These are phyloP conservation scores for Globisporangium solare DNA, from an alignment of 352 stramenopile species.

Conservation along the genomic window DNA sequence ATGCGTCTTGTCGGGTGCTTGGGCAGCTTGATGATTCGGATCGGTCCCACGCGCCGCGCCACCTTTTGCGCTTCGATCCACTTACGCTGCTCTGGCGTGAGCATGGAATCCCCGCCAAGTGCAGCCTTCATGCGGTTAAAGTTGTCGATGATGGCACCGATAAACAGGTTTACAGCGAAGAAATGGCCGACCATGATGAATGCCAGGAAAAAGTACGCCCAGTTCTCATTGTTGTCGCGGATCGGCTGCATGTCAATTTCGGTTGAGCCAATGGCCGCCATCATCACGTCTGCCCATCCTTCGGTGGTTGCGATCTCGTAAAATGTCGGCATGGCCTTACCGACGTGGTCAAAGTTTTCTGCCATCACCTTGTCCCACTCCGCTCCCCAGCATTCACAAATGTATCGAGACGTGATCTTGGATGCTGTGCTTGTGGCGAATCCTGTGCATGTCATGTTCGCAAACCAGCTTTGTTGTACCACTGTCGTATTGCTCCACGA, in stretches of 20 bases:
- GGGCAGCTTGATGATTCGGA: slow-evolving; percentile 50
- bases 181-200: slow-evolving; percentile 93
- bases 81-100: slow-evolving; percentile 89
- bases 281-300: slow-evolving; percentile 92
- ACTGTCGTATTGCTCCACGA: slow-evolving; percentile 30
- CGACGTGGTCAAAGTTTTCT: slow-evolving; percentile 87
- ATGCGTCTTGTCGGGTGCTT: slow-evolving; percentile 38
- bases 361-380: slow-evolving; percentile 43
- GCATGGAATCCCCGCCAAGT: slow-evolving; percentile 65
- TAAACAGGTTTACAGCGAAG: slow-evolving; percentile 93
- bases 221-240: slow-evolving; percentile 72
- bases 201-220: slow-evolving; percentile 84
- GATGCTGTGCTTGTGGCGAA: slow-evolving; percentile 17
- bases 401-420: slow-evolving; percentile 56
- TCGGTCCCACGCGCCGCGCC: slow-evolving; percentile 55
- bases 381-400: slow-evolving; percentile 62
- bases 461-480: slow-evolving; percentile 46
- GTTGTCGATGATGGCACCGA: slow-evolving; percentile 93
- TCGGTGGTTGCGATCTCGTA: slow-evolving; percentile 94
- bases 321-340: slow-evolving; percentile 70
- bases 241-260: slow-evolving; percentile 91
- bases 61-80: slow-evolving; percentile 84
- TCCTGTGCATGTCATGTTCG: slow-evolving; percentile 34
- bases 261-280: slow-evolving; percentile 81
- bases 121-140: slow-evolving; percentile 90